A percentile compares a stretch with the other conserved stretches of the same genome.
phyloP scores from a whole-genome alignment of 495 filamentous ascomycete genomes.

The Neohortaea acidophila region DNA sequence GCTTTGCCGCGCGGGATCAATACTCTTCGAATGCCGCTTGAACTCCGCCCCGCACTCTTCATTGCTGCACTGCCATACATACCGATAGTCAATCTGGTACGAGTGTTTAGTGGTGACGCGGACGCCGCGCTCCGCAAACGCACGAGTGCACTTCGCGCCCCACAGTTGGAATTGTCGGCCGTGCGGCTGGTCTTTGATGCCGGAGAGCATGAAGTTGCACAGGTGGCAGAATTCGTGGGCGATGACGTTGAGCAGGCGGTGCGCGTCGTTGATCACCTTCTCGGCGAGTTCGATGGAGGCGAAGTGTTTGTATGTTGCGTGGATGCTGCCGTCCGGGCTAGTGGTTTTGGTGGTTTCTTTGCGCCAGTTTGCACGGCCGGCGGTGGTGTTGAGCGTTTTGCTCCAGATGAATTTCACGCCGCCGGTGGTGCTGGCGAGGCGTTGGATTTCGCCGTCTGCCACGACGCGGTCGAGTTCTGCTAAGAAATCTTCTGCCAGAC shows the following conservation, averaged over 20 bases:
- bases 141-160: constrained; percentile 37
- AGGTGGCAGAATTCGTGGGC: constrained; percentile 96
- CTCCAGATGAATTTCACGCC: constrained; percentile 71
- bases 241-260: constrained; percentile 68
- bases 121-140: constrained; percentile 39
- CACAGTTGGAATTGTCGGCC: constrained; percentile 71
- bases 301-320: constrained; percentile 36
- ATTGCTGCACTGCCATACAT: constrained; percentile 61
- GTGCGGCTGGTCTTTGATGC: constrained; percentile 55
- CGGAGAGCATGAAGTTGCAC: constrained; percentile 67
- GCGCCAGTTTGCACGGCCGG: constrained; percentile 74
- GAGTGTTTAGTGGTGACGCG: constrained; percentile 71
- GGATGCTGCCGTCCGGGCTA: constrained; percentile 17
- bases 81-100: constrained; percentile 83
- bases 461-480: constrained; percentile 55
- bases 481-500: constrained; percentile 54
- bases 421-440: constrained; percentile 48
- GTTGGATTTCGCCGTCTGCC: constrained; percentile 42
- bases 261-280: constrained; percentile 59
- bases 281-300: constrained; percentile 76
- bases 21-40: constrained; percentile 68
- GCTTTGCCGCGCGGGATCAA: constrained; percentile 46
- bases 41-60: constrained; percentile 45
- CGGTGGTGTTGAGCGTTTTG: constrained; percentile 72
- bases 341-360: constrained; percentile 36